Conservation (phyloP, 164 flowering plant species). For the Kalanchoe fedtschenkoi region DNA sequence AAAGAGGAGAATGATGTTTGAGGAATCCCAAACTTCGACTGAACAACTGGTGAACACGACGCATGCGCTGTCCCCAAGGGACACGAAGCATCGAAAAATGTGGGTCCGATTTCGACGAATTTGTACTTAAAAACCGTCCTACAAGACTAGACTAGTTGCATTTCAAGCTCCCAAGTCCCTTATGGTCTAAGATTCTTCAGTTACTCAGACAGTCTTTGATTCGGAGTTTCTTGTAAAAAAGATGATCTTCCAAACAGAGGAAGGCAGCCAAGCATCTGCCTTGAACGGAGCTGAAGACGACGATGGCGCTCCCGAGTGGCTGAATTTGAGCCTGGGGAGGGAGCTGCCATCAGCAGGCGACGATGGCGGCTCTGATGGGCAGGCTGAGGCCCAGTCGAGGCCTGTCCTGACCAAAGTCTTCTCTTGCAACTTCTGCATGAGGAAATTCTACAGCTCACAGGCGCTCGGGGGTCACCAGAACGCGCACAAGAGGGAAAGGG, state of each 20-base stretch:
- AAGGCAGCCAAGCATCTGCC: neutral
- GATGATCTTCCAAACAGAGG: neutral
- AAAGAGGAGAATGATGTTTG: neutral
- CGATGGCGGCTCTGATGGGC: neutral
- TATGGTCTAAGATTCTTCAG: neutral
- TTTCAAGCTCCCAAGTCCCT: neutral
- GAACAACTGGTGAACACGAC: neutral
- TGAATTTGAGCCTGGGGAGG: constrained; percentile 2
- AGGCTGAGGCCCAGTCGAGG: neutral
- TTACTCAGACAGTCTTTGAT: neutral
- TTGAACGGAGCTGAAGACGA: neutral
- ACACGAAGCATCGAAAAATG: neutral
- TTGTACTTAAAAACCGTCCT: neutral
- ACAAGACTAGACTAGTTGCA: neutral
- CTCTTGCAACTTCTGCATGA: constrained; percentile 4
- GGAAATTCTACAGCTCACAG: constrained; percentile 2
- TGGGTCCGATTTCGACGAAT: neutral
- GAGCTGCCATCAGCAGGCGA: neutral
- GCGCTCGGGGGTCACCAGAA: constrained; percentile 4
- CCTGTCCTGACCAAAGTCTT: neutral
- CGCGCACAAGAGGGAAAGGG: constrained; percentile 4
- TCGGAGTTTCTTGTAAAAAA: too few species aligned
- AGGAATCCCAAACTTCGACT: neutral
- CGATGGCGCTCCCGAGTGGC: neutral
- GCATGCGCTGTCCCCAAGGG: neutral